Evolutionary conservation across 148 eudicot genomes (phyloP), one percentile per base, ranked within the genome.

Genomic region (Vaccinium vitisidaea): DNA sequence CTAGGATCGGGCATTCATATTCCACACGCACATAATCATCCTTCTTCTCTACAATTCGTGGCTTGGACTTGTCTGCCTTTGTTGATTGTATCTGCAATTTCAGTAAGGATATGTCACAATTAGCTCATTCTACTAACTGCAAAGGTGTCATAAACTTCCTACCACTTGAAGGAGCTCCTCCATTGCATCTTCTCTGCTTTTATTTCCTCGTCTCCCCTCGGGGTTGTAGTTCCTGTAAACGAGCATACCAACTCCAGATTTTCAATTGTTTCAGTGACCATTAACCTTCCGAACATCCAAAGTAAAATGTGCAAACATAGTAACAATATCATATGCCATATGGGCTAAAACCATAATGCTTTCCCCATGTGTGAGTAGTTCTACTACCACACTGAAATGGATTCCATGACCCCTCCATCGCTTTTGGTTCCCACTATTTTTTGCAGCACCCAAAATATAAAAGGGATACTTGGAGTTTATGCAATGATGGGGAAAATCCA

Each of bases 101-200:
- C 19, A 30, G 39, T 32, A 15, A 43, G 9, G 46, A 65, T 52
- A 25, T 53, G 6, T 27, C 25, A 56, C 61, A 54, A 13, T 27
- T 78, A 15, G 43, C 43, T 53, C 81, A 78, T 78, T 15, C 23
- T 54, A 78, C 12, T 13, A 53, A 15, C 43, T 52, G 39, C 81
- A n/a, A 48, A 49, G 52, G 13, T 52, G 25, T n/a, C 16, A 30
- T 30, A 52, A 80, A 50, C 61, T 59, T 18, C 89, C 82, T 90
- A 94, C 98, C 89, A 93, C 98, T 78, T 92, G 90, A 83, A 97
- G 90, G 84, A 97, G 98, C 93, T 97, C 99, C 85, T 94, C 84
- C 94, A 94, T 90, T 82, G 99, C 99, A 18, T 81, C 88, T 87
- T 93, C 95, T 90, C 83, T 90, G 83, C 90, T 94, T 84, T 88